These are phyloP conservation scores for Parastagonospora avenae DNA, from an alignment of 2,329 filamentous ascomycete species.

Conservation along the genomic window DNA sequence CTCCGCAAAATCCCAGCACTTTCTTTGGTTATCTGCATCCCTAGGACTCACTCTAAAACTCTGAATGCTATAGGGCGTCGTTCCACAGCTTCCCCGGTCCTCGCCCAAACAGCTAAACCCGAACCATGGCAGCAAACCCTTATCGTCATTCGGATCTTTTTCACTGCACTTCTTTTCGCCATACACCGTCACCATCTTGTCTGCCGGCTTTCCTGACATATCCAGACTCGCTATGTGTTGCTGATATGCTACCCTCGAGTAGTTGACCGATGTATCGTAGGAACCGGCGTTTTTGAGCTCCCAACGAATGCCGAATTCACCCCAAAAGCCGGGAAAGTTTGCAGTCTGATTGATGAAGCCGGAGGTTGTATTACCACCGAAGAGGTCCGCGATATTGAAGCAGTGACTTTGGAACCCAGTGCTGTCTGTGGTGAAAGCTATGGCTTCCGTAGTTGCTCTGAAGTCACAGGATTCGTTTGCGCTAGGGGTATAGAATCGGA, in stretches of 20 bases:
- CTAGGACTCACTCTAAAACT: constrained; percentile 6
- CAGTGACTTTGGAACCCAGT: constrained; percentile 1
- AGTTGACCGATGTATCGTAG: constrained; percentile 4
- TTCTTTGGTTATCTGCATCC: background rate
- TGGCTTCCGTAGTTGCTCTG: background rate
- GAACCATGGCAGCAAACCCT: constrained; percentile 1
- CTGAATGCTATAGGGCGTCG: background rate
- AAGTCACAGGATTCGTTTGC: constrained; percentile 4
- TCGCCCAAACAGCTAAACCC: constrained; percentile 1
- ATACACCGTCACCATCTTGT: background rate
- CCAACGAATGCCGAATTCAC: constrained; percentile 4
- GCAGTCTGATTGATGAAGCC: constrained; percentile 7
- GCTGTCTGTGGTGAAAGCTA: constrained; percentile 5
- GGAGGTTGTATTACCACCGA: constrained; percentile 6
- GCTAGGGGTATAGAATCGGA: constrained; percentile 2
- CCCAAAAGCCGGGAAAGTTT: background rate
- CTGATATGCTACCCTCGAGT: constrained; percentile 7
- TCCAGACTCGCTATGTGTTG: constrained; percentile 4
- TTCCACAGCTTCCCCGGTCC: constrained; percentile 2
- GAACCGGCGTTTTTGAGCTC: background rate
- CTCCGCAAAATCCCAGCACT: background rate
- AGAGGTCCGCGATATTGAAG: constrained; percentile 8
- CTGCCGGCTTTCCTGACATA: constrained; percentile 1
- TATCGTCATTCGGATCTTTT: constrained; percentile 3
- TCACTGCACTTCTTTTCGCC: background rate